phyloP scores from a whole-genome alignment of 805 yeast species.

The Debaryomyces maramus region DNA sequence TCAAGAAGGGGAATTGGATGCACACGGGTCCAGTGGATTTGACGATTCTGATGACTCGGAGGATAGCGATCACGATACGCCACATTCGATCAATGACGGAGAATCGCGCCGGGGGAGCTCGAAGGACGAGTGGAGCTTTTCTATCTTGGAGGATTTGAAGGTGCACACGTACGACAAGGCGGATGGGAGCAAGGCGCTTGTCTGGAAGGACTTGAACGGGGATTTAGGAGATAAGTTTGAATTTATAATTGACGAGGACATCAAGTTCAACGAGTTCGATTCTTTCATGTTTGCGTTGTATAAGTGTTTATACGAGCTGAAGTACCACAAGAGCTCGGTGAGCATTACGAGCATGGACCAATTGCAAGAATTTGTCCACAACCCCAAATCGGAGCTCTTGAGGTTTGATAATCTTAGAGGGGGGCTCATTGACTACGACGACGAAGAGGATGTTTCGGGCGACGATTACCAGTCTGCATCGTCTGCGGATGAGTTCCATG shows the following conservation, averaged over 20 bases:
- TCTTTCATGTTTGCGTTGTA: slow-evolving; percentile 60
- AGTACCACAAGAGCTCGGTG: slow-evolving; percentile 56
- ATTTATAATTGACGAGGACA: slow-evolving; percentile 65
- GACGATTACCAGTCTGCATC: slow-evolving; percentile 13
- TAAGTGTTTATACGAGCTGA: slow-evolving; percentile 74
- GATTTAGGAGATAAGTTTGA: slow-evolving; percentile 84
- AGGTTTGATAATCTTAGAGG: slow-evolving; percentile 24
- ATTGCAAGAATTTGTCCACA: slow-evolving; percentile 56
- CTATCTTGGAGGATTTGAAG: slow-evolving; percentile 59
- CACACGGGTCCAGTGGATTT: slow-evolving; percentile 28
- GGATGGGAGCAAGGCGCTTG: slow-evolving; percentile 57
- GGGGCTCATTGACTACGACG: slow-evolving; percentile 12
- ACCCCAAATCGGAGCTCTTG: slow-evolving; percentile 21
- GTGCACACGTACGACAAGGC: slow-evolving; percentile 53
- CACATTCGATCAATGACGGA: slow-evolving; percentile 24
- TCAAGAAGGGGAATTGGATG: slow-evolving; percentile 67
- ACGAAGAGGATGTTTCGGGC: slow-evolving; percentile 11
- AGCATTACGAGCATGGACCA: slow-evolving; percentile 44
- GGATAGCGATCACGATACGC: slow-evolving; percentile 25
- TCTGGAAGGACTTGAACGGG: slow-evolving; percentile 85
- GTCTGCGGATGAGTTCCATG: slow-evolving; percentile 14
- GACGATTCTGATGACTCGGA: slow-evolving; percentile 49
- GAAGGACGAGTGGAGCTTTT: slow-evolving; percentile 70
- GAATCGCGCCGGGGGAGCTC: slow-evolving; percentile 23
- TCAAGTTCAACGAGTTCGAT: slow-evolving; percentile 56